Percentiles rank a stretch among this genome's conserved stretches.
Evolutionary conservation across 148 eudicot genomes (phyloP).

Genomic region (Rheum nobile): DNA sequence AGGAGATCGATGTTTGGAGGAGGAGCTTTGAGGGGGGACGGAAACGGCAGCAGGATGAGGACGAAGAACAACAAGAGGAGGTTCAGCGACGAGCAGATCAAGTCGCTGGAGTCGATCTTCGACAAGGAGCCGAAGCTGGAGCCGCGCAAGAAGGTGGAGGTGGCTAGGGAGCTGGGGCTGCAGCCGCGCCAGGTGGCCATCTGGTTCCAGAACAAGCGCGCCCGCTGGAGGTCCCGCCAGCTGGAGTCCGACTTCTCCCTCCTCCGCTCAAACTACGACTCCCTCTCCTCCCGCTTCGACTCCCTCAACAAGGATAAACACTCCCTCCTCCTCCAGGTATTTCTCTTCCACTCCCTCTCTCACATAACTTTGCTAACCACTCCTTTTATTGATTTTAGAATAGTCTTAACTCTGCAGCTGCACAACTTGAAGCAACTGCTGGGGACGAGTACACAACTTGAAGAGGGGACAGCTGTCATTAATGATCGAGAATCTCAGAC

Average conservation of each 20-base stretch:
- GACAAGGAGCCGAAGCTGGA: conserved; percentile 50
- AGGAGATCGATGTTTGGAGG: too few relatives aligned
- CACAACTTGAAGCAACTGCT: conserved; percentile 31
- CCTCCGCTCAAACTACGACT: conserved; percentile 30
- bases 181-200: conserved; percentile 58
- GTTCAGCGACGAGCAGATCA: conserved; percentile 51
- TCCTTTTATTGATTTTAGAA: too few relatives aligned
- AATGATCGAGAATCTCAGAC: background rate
- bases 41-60: conserved; percentile 22
- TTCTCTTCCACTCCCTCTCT: too few relatives aligned
- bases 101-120: conserved; percentile 39
- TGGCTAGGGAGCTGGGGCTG: conserved; percentile 46
- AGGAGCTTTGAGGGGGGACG: too few relatives aligned
- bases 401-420: too few relatives aligned
- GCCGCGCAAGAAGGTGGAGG: conserved; percentile 42
- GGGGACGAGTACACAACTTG: conserved; percentile 6
- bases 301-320: conserved; percentile 38
- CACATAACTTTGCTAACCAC: too few relatives aligned
- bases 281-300: conserved; percentile 37
- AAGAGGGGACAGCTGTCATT: background rate
- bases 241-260: conserved; percentile 33
- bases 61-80: conserved; percentile 32
- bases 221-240: conserved; percentile 54
- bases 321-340: conserved; percentile 34
- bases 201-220: conserved; percentile 70